Conservation (phyloP, 306 rosid genomes). For the Fragaria ananassa region DNA sequence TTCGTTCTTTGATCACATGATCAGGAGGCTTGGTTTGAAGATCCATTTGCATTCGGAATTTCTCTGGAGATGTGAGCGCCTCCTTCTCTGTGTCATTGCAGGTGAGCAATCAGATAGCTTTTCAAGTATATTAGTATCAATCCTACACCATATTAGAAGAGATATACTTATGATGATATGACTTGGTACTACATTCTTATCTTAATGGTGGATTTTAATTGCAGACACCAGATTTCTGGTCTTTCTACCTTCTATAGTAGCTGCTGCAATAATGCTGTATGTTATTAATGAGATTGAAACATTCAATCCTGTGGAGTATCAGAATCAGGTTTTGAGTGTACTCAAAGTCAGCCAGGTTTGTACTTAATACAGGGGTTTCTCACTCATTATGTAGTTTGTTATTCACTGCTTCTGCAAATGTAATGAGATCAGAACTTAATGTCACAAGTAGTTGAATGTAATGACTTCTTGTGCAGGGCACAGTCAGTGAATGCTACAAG, state of each 20-base stretch:
- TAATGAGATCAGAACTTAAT: constrained; percentile 12
- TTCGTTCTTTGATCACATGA: constrained; percentile 79
- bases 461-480: constrained; percentile 48
- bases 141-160: background rate
- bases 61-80: constrained; percentile 64
- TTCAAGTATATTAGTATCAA: background rate
- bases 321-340: constrained; percentile 58
- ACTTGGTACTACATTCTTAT: constrained; percentile 1
- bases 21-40: constrained; percentile 73
- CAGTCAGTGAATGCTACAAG: constrained; percentile 60
- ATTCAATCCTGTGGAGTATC: constrained; percentile 52
- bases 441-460: constrained; percentile 14
- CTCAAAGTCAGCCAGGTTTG: constrained; percentile 74
- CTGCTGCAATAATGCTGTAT: constrained; percentile 81
- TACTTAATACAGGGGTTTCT: constrained; percentile 21
- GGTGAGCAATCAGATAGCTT: constrained; percentile 40
- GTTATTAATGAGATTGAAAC: constrained; percentile 70
- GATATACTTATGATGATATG: background rate
- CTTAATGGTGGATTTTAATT: constrained; percentile 11
- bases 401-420: constrained; percentile 9
- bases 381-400: background rate
- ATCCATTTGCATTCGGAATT: constrained; percentile 68
- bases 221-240: constrained; percentile 65
- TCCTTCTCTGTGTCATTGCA: constrained; percentile 54
- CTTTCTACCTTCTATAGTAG: constrained; percentile 71